phyloP scores from a whole-genome alignment of 2,329 filamentous ascomycete species.

The Diaporthe helianthi region DNA sequence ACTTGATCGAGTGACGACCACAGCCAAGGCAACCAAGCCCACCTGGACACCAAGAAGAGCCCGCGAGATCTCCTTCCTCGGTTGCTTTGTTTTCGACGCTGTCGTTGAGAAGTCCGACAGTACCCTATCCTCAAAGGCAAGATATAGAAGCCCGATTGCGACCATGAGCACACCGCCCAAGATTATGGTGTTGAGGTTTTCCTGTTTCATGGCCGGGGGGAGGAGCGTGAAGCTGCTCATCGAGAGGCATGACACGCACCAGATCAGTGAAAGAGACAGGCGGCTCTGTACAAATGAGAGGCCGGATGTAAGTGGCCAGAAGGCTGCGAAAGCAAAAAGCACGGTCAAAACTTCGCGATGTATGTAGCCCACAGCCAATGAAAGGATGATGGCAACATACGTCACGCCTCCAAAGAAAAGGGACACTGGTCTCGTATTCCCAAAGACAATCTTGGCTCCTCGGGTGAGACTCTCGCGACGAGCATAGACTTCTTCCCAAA shows the following conservation, averaged over 20 bases:
- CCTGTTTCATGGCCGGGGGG: constrained; percentile 79
- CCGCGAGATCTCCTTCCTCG: constrained; percentile 58
- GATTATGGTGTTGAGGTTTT: constrained; percentile 76
- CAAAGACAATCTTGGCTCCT: constrained; percentile 73
- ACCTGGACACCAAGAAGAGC: constrained; percentile 73
- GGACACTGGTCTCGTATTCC: constrained; percentile 53
- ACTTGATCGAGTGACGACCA: constrained; percentile 87
- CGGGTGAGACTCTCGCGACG: constrained; percentile 72
- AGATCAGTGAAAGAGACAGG: constrained; percentile 67
- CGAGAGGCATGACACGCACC: constrained; percentile 76
- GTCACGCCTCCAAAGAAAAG: constrained; percentile 68
- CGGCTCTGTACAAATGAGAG: constrained; percentile 74
- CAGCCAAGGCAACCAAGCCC: constrained; percentile 80
- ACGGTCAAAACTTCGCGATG: constrained; percentile 85
- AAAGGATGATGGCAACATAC: constrained; percentile 80
- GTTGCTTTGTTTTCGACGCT: constrained; percentile 37
- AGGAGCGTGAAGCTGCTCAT: constrained; percentile 94
- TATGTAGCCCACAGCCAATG: constrained; percentile 89
- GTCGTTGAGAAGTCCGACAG: constrained; percentile 52
- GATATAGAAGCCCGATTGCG: constrained; percentile 75
- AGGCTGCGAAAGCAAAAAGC: constrained; percentile 76
- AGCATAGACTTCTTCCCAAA: constrained; percentile 96
- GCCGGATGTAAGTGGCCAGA: constrained; percentile 83
- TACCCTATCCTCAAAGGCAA: constrained; percentile 76
- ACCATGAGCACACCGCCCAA: constrained; percentile 82